These are phyloP conservation scores for Solanum paucissectum DNA, from an alignment of 257 asterid species.

Conservation along the genomic window DNA sequence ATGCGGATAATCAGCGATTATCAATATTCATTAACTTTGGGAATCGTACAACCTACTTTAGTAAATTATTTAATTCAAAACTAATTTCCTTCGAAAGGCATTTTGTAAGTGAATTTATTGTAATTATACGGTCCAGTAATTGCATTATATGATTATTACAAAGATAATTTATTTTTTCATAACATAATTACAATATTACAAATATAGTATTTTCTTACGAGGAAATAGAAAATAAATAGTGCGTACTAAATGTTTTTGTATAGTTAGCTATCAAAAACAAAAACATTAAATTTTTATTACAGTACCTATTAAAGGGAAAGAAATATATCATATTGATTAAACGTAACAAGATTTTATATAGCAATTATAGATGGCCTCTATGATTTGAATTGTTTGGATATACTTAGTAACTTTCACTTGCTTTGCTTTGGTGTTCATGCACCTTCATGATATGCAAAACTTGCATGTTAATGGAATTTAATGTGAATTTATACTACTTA, in stretches of 20 bases:
- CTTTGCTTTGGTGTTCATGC: background rate
- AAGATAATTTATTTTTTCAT: background rate
- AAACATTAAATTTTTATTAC: background rate
- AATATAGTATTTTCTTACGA: background rate
- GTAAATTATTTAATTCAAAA: background rate
- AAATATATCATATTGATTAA: background rate
- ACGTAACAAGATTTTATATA: background rate
- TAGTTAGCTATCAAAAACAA: background rate
- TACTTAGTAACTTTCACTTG: background rate
- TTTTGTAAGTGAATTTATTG: background rate
- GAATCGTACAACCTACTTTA: background rate
- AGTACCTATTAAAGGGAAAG: background rate
- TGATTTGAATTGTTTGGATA: background rate
- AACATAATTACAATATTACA: background rate
- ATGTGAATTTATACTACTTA: background rate
- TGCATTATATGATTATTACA: background rate
- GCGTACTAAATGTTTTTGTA: background rate
- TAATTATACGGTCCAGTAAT: background rate
- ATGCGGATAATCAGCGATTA: background rate
- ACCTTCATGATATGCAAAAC: background rate
- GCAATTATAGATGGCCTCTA: background rate
- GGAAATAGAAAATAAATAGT: background rate
- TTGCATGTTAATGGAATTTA: background rate
- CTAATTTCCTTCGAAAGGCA: background rate
- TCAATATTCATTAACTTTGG: background rate